phyloP scores from a whole-genome alignment of 2,329 filamentous ascomycete genomes.

The Clarireedia monteithiana region DNA sequence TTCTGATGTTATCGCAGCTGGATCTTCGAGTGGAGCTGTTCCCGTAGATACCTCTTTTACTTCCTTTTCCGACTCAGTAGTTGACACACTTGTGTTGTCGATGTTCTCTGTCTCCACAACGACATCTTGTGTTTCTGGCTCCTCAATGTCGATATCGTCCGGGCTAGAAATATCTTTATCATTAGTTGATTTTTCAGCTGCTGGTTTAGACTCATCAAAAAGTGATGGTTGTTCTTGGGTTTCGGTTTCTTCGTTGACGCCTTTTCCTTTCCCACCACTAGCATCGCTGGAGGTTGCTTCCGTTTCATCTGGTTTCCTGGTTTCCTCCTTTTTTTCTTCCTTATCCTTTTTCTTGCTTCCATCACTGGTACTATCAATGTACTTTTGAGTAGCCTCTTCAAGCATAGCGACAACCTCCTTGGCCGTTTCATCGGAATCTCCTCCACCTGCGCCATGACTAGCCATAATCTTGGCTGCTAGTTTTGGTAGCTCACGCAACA shows the following conservation, averaged over 20 bases:
- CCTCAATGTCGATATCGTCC: slow-evolving; percentile 29
- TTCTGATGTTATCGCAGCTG: slow-evolving; percentile 7
- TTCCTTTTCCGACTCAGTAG: background rate
- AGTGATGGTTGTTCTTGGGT: background rate
- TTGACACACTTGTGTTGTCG: background rate
- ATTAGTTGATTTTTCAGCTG: slow-evolving; percentile 6
- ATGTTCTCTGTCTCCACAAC: slow-evolving; percentile 14
- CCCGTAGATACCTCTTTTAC: background rate
- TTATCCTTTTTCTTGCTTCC: background rate
- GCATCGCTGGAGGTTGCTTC: background rate
- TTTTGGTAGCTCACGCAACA: slow-evolving; percentile 32
- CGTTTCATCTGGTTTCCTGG: slow-evolving; percentile 6
- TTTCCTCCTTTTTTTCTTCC: slow-evolving; percentile 5
- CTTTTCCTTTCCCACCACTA: slow-evolving; percentile 12
- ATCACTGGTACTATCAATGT: slow-evolving; percentile 29
- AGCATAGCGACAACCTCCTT: slow-evolving; percentile 44
- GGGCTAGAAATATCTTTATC: slow-evolving; percentile 23
- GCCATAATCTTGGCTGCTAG: slow-evolving; percentile 35
- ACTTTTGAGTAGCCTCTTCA: slow-evolving; percentile 43
- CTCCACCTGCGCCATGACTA: slow-evolving; percentile 32
- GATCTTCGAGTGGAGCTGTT: background rate
- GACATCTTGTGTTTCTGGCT: slow-evolving; percentile 22
- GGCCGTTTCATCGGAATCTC: slow-evolving; percentile 29
- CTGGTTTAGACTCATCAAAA: background rate
- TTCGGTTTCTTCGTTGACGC: background rate